phyloP scores from a whole-genome alignment of 345 rosid genomes.

The Stellera chamaejasme region DNA sequence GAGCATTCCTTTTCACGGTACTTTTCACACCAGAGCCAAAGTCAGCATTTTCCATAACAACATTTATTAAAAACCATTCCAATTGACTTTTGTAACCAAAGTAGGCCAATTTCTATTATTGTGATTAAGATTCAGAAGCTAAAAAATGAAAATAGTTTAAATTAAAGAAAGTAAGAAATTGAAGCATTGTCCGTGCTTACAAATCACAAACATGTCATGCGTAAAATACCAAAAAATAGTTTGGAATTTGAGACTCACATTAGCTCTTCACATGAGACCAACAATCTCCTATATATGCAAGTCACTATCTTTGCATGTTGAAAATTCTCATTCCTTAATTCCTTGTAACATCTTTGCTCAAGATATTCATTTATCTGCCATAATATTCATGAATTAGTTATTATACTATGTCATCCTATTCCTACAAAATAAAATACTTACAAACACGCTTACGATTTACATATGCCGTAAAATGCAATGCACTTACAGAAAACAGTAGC shows the following conservation, averaged over 20 bases:
- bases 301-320: constrained; percentile 68
- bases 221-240: neutral
- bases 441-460: too few species aligned
- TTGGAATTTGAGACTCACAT: constrained; percentile 52
- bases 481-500: too few species aligned
- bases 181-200: neutral
- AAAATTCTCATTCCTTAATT: constrained; percentile 82
- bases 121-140: neutral
- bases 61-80: too few species aligned
- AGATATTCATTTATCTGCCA: constrained; percentile 74
- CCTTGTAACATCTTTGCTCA: constrained; percentile 99
- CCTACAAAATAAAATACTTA: too few species aligned
- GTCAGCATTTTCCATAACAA: too few species aligned
- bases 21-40: too few species aligned
- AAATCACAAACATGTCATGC: neutral
- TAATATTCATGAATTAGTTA: constrained; percentile 12
- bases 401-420: neutral
- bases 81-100: too few species aligned
- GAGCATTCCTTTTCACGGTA: too few species aligned
- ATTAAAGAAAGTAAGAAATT: neutral
- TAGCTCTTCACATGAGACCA: constrained; percentile 85
- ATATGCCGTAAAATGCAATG: too few species aligned
- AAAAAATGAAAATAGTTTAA: constrained; percentile 1
- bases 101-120: too few species aligned
- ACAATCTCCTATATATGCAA: constrained; percentile 79